Evolutionary conservation across 2,329 filamentous ascomycete species (phyloP).

Genomic region (Paecilomyces sp.): DNA sequence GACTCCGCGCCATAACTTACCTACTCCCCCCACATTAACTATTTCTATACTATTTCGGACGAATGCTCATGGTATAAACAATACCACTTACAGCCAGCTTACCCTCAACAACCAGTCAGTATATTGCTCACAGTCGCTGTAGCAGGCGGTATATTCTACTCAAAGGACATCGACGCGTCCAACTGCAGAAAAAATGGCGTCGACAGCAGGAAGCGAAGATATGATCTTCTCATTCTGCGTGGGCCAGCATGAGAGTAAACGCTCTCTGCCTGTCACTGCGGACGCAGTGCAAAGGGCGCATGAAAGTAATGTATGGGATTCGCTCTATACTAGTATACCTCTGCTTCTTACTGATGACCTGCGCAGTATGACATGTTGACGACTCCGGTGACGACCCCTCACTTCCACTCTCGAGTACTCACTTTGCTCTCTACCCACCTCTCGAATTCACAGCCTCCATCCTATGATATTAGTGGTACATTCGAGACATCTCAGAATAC

Average conservation of each 20-base stretch:
- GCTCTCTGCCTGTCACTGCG: constrained; percentile 41
- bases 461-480: constrained; percentile 28
- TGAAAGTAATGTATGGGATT: constrained; percentile 44
- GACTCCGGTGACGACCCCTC: constrained; percentile 52
- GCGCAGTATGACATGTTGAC: constrained; percentile 60
- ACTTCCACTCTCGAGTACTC: constrained; percentile 54
- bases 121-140: background rate
- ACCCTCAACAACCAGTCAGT: background rate
- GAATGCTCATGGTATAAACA: background rate
- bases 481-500: constrained; percentile 34
- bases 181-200: constrained; percentile 21
- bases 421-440: constrained; percentile 46
- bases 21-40: background rate
- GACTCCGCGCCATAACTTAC: background rate
- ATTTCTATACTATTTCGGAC: background rate
- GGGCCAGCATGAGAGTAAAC: constrained; percentile 54
- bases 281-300: constrained; percentile 49
- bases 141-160: background rate
- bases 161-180: background rate
- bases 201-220: constrained; percentile 24
- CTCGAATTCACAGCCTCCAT: constrained; percentile 32
- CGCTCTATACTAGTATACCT: background rate
- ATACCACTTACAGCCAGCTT: background rate
- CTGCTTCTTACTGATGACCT: constrained; percentile 6
- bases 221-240: constrained; percentile 48